These are phyloP conservation scores for Cucurbita ficifolia DNA, from an alignment of 306 rosid species.

Conservation along the genomic window DNA sequence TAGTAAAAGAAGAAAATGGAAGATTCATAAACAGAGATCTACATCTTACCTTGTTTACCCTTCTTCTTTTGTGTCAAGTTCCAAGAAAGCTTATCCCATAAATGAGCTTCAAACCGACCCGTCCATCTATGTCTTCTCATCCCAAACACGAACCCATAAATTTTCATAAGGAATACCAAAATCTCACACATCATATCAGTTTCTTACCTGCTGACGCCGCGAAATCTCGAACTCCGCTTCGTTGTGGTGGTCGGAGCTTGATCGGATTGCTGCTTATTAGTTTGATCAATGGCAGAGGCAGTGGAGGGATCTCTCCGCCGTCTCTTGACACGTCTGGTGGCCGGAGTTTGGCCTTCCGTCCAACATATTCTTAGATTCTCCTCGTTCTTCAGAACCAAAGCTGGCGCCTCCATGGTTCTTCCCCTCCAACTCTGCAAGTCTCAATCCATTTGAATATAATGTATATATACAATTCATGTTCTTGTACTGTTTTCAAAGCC, in stretches of 20 bases:
- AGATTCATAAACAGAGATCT: not conserved
- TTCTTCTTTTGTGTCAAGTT: slow-evolving; percentile 82
- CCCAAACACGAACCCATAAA: not conserved
- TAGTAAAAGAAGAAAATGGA: not conserved
- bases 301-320: slow-evolving; percentile 24
- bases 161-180: not conserved
- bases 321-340: slow-evolving; percentile 28
- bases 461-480: not conserved
- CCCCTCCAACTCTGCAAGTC: not conserved
- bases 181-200: not conserved
- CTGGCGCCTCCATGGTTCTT: not conserved
- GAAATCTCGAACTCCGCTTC: slow-evolving; percentile 69
- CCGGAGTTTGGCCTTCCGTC: slow-evolving; percentile 19
- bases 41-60: slow-evolving; percentile 78
- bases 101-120: slow-evolving; percentile 80
- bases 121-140: slow-evolving; percentile 76
- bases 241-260: slow-evolving; percentile 37
- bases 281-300: slow-evolving; percentile 5
- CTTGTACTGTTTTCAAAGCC: not conserved
- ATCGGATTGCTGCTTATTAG: slow-evolving; percentile 12
- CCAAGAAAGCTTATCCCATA: slow-evolving; percentile 95
- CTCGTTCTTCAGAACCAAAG: slow-evolving; percentile 29
- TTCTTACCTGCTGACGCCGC: slow-evolving; percentile 61
- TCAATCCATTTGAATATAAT: not conserved
- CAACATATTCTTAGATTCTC: slow-evolving; percentile 14